phyloP scores from a whole-genome alignment of 2,329 filamentous ascomycete genomes.

The Polychaeton citri region DNA sequence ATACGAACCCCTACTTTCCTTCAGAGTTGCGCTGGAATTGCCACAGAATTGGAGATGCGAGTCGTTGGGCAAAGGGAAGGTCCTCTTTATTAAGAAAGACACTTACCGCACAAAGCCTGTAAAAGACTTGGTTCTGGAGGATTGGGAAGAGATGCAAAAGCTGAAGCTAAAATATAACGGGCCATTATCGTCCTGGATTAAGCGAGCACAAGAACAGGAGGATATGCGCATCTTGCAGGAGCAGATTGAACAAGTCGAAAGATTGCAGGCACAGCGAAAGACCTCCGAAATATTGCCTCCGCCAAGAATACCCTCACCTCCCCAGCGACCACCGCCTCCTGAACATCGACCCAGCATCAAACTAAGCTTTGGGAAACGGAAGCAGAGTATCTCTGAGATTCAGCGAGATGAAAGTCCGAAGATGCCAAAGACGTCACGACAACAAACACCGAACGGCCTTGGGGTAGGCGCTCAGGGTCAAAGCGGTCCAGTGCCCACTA shows the following conservation, averaged over 20 bases:
- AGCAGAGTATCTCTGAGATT: constrained; percentile 9
- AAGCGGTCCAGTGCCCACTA: constrained; percentile 1
- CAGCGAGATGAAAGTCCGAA: constrained; percentile 14
- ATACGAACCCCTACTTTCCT: constrained; percentile 38
- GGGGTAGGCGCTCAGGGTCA: no score
- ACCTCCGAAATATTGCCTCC: constrained; percentile 1
- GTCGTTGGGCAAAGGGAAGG: constrained; percentile 37
- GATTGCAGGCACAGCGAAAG: constrained; percentile 1
- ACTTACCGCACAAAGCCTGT: constrained; percentile 14
- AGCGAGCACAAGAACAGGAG: constrained; percentile 2
- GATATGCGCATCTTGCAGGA: constrained; percentile 3
- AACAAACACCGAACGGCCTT: constrained; percentile 4
- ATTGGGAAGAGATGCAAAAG: constrained; percentile 15
- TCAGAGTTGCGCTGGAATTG: constrained; percentile 37
- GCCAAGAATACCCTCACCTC: constrained; percentile 5
- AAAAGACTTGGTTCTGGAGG: constrained; percentile 15
- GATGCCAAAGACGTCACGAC: constrained; percentile 9
- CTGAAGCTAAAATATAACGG: constrained; percentile 19
- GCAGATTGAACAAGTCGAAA: neutral
- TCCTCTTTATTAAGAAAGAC: constrained; percentile 19
- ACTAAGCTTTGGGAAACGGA: constrained; percentile 16
- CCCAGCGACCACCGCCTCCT: constrained; percentile 3
- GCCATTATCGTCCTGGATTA: constrained; percentile 2
- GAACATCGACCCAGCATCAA: constrained; percentile 9
- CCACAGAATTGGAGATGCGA: constrained; percentile 45